phyloP scores from a whole-genome alignment of 306 rosid genomes.

The Rosa lucieae region DNA sequence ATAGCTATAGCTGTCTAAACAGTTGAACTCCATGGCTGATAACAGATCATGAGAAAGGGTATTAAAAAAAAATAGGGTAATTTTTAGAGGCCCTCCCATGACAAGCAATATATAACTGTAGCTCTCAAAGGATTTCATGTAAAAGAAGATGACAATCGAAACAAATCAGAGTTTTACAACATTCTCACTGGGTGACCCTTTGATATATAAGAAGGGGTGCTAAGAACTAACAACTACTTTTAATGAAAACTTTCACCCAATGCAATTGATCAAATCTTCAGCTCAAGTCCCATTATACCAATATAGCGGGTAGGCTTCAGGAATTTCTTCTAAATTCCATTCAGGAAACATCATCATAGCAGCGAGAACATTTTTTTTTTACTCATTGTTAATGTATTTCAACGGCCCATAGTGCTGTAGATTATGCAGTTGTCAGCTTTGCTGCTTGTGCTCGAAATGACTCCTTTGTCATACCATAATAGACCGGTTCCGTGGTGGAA shows the following conservation, averaged over 20 bases:
- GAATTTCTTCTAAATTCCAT: background rate
- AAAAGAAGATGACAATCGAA: background rate
- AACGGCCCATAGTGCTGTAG: background rate
- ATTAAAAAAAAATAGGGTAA: too few relatives aligned
- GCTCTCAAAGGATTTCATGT: background rate
- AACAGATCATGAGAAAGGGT: too few relatives aligned
- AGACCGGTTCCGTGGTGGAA: constrained; percentile 52
- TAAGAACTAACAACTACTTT: background rate
- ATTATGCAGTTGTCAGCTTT: constrained; percentile 9
- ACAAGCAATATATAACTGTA: too few relatives aligned
- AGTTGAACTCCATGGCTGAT: too few relatives aligned
- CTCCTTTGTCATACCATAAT: constrained; percentile 73
- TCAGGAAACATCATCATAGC: background rate
- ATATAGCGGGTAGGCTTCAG: background rate
- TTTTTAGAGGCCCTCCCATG: too few relatives aligned
- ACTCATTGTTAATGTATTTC: background rate
- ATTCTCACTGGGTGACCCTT: background rate
- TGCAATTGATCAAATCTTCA: background rate
- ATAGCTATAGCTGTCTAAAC: too few relatives aligned
- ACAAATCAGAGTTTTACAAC: background rate
- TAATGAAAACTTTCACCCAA: background rate
- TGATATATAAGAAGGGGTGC: background rate
- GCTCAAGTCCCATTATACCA: background rate
- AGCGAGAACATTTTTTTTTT: background rate
- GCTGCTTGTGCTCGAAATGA: constrained; percentile 41